Percentiles rank a stretch among this genome's conserved stretches.
Evolutionary conservation across 75 land plant genomes (phyloP).

Genomic region (Pinus albicaulis): DNA sequence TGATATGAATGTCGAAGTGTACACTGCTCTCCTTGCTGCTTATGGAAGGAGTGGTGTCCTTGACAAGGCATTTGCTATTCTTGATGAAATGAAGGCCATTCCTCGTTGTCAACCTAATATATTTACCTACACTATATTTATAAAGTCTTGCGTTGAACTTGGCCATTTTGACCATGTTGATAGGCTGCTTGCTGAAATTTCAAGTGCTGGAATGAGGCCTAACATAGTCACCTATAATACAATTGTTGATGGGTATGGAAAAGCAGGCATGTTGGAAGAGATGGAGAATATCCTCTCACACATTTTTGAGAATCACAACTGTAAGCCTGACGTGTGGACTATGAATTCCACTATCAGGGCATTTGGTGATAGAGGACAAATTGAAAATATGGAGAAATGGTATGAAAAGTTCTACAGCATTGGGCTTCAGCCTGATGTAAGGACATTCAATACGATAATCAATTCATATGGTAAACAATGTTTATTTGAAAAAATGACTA

Average conservation of each 20-base stretch:
- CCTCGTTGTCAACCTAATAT: slow-evolving; percentile 79
- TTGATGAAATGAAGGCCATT: slow-evolving; percentile 68
- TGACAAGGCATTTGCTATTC: slow-evolving; percentile 52
- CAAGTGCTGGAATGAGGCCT: slow-evolving; percentile 50
- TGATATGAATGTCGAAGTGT: slow-evolving; percentile 57
- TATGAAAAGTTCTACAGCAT: slow-evolving; percentile 65
- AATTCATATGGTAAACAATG: slow-evolving; percentile 71
- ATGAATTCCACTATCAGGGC: slow-evolving; percentile 67
- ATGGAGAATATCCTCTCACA: slow-evolving; percentile 57
- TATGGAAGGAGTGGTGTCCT: slow-evolving; percentile 63
- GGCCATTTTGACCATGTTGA: slow-evolving; percentile 50
- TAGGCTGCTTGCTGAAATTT: slow-evolving; percentile 61
- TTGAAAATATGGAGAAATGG: slow-evolving; percentile 80
- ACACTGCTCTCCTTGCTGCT: slow-evolving; percentile 79
- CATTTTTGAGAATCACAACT: slow-evolving; percentile 51
- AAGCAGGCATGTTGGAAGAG: slow-evolving; percentile 58
- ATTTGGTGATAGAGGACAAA: slow-evolving; percentile 60
- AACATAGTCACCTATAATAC: slow-evolving; percentile 82
- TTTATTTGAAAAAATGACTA: slow-evolving; percentile 63
- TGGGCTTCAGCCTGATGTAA: slow-evolving; percentile 59
- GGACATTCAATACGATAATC: slow-evolving; percentile 70
- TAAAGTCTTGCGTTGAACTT: slow-evolving; percentile 53
- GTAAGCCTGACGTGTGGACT: slow-evolving; percentile 66
- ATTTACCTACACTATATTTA: slow-evolving; percentile 64
- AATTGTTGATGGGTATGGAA: slow-evolving; percentile 82